These are phyloP conservation scores for Debaryomyces fabryi DNA, from an alignment of 1,139 yeast species.

Conservation along the genomic window DNA sequence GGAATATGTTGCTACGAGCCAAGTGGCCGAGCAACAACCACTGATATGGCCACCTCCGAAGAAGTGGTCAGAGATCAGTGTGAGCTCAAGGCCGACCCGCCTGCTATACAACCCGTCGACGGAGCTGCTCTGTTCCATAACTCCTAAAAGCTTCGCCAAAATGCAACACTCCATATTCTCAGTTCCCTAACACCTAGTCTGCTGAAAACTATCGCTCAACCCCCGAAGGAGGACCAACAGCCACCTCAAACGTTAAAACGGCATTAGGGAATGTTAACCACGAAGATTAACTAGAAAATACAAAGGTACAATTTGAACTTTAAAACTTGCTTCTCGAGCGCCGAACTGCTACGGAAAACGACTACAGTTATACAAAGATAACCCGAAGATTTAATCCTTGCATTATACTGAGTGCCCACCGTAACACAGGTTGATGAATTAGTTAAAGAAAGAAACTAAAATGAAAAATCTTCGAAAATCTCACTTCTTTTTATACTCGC, in stretches of 20 bases:
- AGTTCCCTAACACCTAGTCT: constrained; percentile 28
- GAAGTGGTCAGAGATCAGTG: constrained; percentile 20
- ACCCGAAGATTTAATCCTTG: constrained; percentile 35
- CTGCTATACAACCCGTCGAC: constrained; percentile 78
- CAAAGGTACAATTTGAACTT: constrained; percentile 17
- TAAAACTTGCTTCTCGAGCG: constrained; percentile 67
- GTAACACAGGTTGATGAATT: constrained; percentile 54
- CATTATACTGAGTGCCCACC: constrained; percentile 41
- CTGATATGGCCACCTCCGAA: constrained; percentile 17
- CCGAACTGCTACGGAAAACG: constrained; percentile 59
- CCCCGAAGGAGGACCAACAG: constrained; percentile 54
- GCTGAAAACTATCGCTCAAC: constrained; percentile 51
- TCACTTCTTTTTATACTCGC: constrained; percentile 11
- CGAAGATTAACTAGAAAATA: constrained; percentile 21
- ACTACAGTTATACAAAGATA: constrained; percentile 34
- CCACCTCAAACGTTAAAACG: constrained; percentile 28
- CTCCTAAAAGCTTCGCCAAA: constrained; percentile 25
- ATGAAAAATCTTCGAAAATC: constrained; percentile 9
- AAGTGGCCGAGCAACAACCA: constrained; percentile 57
- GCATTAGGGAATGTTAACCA: constrained; percentile 23
- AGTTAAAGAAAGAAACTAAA: constrained; percentile 21
- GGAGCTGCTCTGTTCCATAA: constrained; percentile 79
- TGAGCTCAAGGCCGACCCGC: constrained; percentile 73
- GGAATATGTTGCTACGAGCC: constrained; percentile 82
- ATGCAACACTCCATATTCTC: constrained; percentile 14